Conservation (phyloP, 2,329 filamentous ascomycete species). For the Ophiosphaerella narmari region DNA sequence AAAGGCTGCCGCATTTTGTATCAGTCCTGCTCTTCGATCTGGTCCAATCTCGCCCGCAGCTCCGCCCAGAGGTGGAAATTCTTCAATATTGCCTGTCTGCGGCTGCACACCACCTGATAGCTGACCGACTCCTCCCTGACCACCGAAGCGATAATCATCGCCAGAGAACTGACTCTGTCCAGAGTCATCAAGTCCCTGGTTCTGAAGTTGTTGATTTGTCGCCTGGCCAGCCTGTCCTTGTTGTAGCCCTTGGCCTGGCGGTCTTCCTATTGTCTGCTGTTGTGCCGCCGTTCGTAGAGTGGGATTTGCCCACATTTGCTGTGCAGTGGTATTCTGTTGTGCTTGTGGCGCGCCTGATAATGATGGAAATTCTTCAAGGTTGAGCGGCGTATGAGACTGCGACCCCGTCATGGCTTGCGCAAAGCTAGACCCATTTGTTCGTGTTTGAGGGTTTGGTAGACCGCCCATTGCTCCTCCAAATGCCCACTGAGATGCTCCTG, state of each 20-base stretch:
- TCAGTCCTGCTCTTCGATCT: conserved; percentile 56
- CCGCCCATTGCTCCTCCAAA: conserved; percentile 61
- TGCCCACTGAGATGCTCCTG: conserved; percentile 61
- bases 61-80: conserved; percentile 64
- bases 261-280: conserved; percentile 59
- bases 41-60: conserved; percentile 57
- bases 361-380: conserved; percentile 66
- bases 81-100: conserved; percentile 62
- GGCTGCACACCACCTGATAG: conserved; percentile 56
- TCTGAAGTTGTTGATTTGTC: conserved; percentile 51
- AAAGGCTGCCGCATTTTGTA: conserved; percentile 56
- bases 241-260: conserved; percentile 47
- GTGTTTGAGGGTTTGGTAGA: conserved; percentile 56
- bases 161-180: conserved; percentile 57
- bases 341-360: conserved; percentile 62
- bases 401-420: conserved; percentile 61
- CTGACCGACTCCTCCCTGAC: conserved; percentile 59
- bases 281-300: conserved; percentile 57
- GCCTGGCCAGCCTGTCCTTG: conserved; percentile 42
- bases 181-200: conserved; percentile 46
- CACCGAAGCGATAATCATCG: conserved; percentile 63
- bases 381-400: conserved; percentile 58
- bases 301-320: conserved; percentile 63
- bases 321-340: conserved; percentile 56
- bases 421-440: conserved; percentile 59